phyloP scores from a whole-genome alignment of 805 yeast genomes.

The Lipomyces spencermartinsiae region DNA sequence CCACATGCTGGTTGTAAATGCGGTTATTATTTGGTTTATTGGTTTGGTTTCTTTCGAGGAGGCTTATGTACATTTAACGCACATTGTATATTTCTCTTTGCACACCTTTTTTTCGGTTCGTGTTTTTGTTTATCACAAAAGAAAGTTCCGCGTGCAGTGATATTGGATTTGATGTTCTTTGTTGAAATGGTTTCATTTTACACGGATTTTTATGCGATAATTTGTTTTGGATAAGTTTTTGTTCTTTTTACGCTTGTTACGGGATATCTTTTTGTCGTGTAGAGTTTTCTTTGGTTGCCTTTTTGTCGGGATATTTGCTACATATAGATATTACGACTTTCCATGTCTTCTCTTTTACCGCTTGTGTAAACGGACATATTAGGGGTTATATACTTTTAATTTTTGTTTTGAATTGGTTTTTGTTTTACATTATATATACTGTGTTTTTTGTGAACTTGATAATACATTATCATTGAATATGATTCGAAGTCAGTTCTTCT shows the following conservation, averaged over 20 bases:
- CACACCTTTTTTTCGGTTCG: neutral
- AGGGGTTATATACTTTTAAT: neutral
- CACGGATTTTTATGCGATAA: constrained; percentile 4
- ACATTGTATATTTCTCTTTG: neutral
- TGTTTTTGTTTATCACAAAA: neutral
- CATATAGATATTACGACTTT: neutral
- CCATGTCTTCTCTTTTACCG: neutral
- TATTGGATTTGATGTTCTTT: neutral
- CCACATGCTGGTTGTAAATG: neutral
- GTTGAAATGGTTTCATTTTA: neutral
- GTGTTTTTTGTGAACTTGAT: neutral
- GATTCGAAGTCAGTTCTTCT: neutral
- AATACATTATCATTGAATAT: neutral
- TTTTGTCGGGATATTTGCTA: neutral
- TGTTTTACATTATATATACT: neutral
- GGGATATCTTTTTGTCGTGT: constrained; percentile 7
- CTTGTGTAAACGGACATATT: neutral
- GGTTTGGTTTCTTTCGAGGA: neutral
- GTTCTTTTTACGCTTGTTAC: neutral
- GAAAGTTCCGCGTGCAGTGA: neutral
- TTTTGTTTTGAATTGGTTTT: neutral
- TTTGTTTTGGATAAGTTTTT: constrained; percentile 1
- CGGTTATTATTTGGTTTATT: neutral
- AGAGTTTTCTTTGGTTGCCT: neutral
- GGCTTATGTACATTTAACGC: neutral